These are phyloP conservation scores for Lineolata rhizophorae DNA, from an alignment of 495 filamentous ascomycete genomes.

Conservation along the genomic window DNA sequence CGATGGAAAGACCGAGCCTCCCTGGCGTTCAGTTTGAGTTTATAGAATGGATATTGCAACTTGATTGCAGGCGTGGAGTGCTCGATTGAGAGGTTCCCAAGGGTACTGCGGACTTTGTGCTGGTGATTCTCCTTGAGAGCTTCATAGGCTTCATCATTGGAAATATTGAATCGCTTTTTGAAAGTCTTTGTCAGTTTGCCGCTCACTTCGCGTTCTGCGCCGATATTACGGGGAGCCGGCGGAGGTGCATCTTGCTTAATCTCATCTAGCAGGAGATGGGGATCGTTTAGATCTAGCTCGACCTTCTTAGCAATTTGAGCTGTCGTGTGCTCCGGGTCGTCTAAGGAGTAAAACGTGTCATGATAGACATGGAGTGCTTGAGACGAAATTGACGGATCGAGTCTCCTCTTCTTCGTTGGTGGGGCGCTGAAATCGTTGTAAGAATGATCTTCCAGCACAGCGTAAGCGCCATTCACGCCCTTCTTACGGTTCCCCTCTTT, in stretches of 20 bases:
- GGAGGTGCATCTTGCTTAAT: constrained; percentile 19
- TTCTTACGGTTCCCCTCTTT: too few relatives aligned
- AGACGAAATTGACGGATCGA: constrained; percentile 10
- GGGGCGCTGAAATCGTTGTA: constrained; percentile 1
- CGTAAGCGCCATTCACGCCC: constrained; percentile 1
- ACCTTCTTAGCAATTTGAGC: constrained; percentile 50
- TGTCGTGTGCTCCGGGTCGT: constrained; percentile 39
- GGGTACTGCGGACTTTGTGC: constrained; percentile 77
- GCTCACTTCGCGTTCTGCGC: constrained; percentile 31
- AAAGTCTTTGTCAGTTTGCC: constrained; percentile 35
- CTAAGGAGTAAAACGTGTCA: constrained; percentile 28
- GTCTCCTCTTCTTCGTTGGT: constrained; percentile 7
- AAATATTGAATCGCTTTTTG: constrained; percentile 76
- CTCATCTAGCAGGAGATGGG: constrained; percentile 58
- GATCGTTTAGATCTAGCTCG: constrained; percentile 76
- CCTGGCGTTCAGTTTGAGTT: constrained; percentile 51
- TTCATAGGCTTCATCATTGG: constrained; percentile 88
- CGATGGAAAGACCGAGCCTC: constrained; percentile 86
- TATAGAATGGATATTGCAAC: constrained; percentile 86
- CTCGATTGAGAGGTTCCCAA: constrained; percentile 69
- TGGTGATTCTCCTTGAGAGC: constrained; percentile 90
- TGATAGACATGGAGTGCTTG: constrained; percentile 24
- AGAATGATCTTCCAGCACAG: constrained; percentile 4
- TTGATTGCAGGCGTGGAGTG: constrained; percentile 79
- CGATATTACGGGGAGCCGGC: constrained; percentile 13